Conservation (phyloP, 2,329 filamentous ascomycete species). For the Cladosporium sp. region DNA sequence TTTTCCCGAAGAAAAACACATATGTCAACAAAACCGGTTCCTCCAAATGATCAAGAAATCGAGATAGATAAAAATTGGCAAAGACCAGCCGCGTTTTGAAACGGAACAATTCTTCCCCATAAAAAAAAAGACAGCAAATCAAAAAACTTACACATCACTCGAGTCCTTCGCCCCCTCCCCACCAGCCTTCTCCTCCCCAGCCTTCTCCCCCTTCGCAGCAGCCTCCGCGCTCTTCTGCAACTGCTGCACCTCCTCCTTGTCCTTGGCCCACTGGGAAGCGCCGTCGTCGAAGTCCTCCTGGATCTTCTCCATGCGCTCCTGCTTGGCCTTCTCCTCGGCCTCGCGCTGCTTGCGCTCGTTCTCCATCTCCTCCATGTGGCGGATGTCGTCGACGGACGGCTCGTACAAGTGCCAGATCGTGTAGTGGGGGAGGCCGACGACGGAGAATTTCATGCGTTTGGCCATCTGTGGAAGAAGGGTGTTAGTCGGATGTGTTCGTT, state of each 20-base stretch:
- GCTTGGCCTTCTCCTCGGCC: constrained; percentile 70
- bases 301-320: constrained; percentile 70
- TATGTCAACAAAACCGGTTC: too few relatives aligned
- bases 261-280: constrained; percentile 80
- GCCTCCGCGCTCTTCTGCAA: constrained; percentile 35
- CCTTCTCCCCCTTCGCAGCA: too few relatives aligned
- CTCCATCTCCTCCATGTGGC: constrained; percentile 99
- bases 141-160: constrained; percentile 24
- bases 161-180: constrained; percentile 31
- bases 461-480: constrained; percentile 79
- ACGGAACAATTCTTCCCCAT: too few relatives aligned
- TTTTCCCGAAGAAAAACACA: too few relatives aligned
- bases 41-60: too few relatives aligned
- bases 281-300: constrained; percentile 76
- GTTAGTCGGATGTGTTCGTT: too few relatives aligned
- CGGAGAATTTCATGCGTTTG: constrained; percentile 90
- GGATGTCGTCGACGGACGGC: constrained; percentile 94
- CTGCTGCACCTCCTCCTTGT: constrained; percentile 69
- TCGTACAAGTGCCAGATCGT: constrained; percentile 99
- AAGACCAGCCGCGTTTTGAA: too few relatives aligned
- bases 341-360: constrained; percentile 75
- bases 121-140: constrained; percentile 8
- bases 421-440: constrained; percentile 94
- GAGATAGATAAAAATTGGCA: too few relatives aligned
- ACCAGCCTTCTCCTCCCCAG: constrained; percentile 41